Evolutionary conservation across 2,329 filamentous ascomycete genomes (phyloP).

Genomic region (Penicillium sp.): DNA sequence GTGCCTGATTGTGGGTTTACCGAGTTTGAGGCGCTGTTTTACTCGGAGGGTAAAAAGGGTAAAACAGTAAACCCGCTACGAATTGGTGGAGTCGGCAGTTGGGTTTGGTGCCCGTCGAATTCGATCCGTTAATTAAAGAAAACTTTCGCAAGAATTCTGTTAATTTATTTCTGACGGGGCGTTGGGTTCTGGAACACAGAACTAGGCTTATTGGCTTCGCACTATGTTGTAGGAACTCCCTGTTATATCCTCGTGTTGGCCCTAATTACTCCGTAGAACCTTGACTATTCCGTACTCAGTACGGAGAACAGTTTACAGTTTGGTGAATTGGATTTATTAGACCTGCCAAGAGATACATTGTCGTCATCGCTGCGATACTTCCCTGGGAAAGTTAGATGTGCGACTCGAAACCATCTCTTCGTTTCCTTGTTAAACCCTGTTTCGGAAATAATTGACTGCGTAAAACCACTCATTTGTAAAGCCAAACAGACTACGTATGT

Average conservation of each 20-base stretch:
- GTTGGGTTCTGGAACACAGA: conserved; percentile 1
- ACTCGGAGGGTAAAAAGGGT: background rate
- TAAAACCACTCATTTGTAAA: too few relatives aligned
- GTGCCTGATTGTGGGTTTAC: background rate
- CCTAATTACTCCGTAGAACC: background rate
- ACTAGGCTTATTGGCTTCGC: background rate
- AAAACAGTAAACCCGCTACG: background rate
- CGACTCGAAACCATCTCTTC: too few relatives aligned
- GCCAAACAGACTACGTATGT: too few relatives aligned
- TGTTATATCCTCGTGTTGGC: background rate
- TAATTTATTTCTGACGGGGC: conserved; percentile 6
- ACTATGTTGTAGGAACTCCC: background rate
- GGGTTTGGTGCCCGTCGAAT: background rate
- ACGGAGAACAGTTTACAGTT: background rate
- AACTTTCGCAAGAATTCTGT: background rate
- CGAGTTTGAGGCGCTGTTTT: background rate
- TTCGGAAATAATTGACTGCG: too few relatives aligned
- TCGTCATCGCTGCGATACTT: background rate
- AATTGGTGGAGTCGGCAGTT: background rate
- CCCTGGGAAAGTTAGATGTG: too few relatives aligned
- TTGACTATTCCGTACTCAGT: background rate
- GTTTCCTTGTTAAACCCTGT: too few relatives aligned
- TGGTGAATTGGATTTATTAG: background rate
- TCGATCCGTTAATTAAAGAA: conserved; percentile 3
- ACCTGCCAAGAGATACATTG: background rate